Evolutionary conservation across 2,329 filamentous ascomycete genomes (phyloP).

Genomic region (Fusarium chaquense): DNA sequence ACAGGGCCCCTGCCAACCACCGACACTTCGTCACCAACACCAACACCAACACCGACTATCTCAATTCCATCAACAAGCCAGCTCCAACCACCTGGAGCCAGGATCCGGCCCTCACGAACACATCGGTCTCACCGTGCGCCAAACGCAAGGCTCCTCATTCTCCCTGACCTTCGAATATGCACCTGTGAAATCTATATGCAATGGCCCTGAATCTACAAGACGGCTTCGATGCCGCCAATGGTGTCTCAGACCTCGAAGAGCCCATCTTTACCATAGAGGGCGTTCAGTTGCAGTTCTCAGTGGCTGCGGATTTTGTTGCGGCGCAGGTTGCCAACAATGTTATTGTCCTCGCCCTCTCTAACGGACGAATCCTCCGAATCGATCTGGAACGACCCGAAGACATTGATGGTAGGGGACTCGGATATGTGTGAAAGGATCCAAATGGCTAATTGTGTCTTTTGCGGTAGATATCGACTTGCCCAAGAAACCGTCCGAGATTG

Average conservation of each 20-base stretch:
- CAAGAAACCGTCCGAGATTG: conserved; percentile 90
- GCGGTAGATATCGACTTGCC: conserved; percentile 91
- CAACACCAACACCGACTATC: conserved; percentile 18
- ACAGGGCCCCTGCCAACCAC: conserved; percentile 30
- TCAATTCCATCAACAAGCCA: conserved; percentile 21
- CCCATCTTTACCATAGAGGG: conserved; percentile 96
- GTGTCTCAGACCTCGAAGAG: conserved; percentile 68
- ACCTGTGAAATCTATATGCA: conserved; percentile 35
- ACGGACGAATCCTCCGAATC: conserved; percentile 91
- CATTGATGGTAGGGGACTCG: conserved; percentile 77
- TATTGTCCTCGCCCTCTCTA: conserved; percentile 89
- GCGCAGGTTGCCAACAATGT: conserved; percentile 98
- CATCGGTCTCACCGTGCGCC: not conserved
- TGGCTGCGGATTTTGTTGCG: conserved; percentile 95
- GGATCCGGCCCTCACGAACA: conserved; percentile 1
- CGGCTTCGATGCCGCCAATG: conserved; percentile 77
- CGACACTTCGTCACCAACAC: conserved; percentile 15
- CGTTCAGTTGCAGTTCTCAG: conserved; percentile 92
- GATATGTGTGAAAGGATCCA: not conserved
- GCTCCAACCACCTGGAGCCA: conserved; percentile 23
- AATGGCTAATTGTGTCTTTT: conserved; percentile 19
- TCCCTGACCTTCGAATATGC: conserved; percentile 39
- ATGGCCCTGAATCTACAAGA: conserved; percentile 60
- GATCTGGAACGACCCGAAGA: conserved; percentile 94
- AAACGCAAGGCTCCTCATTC: conserved; percentile 13